Base-by-base conservation (phyloP, 2,329 filamentous ascomycete genomes). In the Sarocladium kiliense region DNA sequence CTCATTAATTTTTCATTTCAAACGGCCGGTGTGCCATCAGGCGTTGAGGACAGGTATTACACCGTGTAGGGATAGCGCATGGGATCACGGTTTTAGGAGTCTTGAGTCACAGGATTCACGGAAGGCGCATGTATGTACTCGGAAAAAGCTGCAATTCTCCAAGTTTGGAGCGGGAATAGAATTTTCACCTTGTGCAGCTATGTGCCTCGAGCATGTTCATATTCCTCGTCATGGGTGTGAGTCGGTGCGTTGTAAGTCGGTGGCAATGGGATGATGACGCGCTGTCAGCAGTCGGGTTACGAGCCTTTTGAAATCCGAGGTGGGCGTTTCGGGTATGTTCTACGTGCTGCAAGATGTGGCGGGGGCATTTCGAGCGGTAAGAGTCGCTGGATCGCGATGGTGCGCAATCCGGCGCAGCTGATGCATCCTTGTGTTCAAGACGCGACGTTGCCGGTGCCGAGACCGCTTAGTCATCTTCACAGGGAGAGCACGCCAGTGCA, bases 391-490 rank as follows among this genome's bases (percentile, higher is more conserved):
- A 34, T 51, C 7, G 27, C 47, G 11, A 51, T 51, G 47, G 27
- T 36, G 47, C 14, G 47, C 30, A 51, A 36, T 7, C 21, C 21
- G 10, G 47, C 21, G 47, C 47, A 51, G 47, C 30, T 51, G 47
- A 36, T 51, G 47, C 47, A 23, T 51, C 30, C 27, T 36, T 49
- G 27, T 18, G 47, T 51, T 10, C 47, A 51, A 51, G 47, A 36
- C 6, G 47, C 47, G 47, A 51, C 27, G 47, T 51, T 36, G 47
- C 30, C 27, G 14, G 10, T 14, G 27, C 12, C 27, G 30, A 36
- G 4, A 18, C 26, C n/a, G 47, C 47, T 51, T 51, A 51, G 47
- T 51, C 47, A 51, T 51, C 44, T 25, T 21, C n/a, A n/a, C 36
- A 18, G 19, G 18, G 16, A 23, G 18, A 21, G 41, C 41, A 23